Base-by-base conservation (phyloP, 805 yeast species). In the Lipomyces starkeyi region DNA sequence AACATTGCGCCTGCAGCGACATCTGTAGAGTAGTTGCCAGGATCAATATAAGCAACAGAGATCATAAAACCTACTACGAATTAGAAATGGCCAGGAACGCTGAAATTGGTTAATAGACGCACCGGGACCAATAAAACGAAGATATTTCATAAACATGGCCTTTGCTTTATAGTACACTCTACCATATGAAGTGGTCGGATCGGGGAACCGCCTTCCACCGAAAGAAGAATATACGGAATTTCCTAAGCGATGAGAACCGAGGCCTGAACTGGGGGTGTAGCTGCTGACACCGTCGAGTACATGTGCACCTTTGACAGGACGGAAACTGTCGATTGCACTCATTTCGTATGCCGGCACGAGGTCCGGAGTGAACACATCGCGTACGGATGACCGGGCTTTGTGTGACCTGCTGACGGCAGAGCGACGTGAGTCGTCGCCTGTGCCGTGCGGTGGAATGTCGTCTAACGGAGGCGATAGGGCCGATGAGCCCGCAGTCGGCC, bases 1-100 rank as follows among this genome's bases (percentile, higher is more conserved):
- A 90, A 91, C 34, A 91, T 89, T 40, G 97, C 89, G n/a, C 97
- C 97, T 0, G 96, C 95, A 8, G 95, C 91, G 14, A 94, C 97
- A 9, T 95, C 97, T 0, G 98, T 91, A 52, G 97, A 90, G 79
- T 93, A 94, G 80, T 95, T 94, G 3, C 99, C 99, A 0, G 99
- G 98, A 75, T 94, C 98, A 92, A 95, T 91, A 78, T 93, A 95
- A 0, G 98, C 94, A 43, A 94, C 97, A 3, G 93, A 85, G 1
- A 95, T 97, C 97, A 94, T 90, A 59, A 94, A 81, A 0, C 99
- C 68, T 60, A 27, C 7, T 25, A 13, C 17, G 56, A 20, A 25
- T 53, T 53, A 53, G 56, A 34, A 22, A 25, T 2, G 17, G 9
- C 17, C 11, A 25, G 7, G 49, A n/a, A 55, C n/a, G 40, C n/a